Evolutionary conservation across 257 asterid genomes (phyloP), one percentile per base, ranked within the genome.

Genomic region (Capsicum chinense): DNA sequence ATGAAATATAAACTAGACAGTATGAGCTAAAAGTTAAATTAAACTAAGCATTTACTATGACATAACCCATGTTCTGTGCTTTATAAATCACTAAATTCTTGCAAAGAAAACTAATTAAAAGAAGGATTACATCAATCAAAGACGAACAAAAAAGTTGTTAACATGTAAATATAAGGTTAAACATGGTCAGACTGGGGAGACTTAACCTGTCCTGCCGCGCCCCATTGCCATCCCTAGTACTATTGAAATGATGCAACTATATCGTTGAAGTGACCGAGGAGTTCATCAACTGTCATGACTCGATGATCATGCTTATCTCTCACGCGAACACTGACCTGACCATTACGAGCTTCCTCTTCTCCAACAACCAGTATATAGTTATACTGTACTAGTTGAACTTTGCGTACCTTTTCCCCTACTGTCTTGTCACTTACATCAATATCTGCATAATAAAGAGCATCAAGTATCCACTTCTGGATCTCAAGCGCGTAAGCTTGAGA

Each of bases 301-400:
- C 68, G 67, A 35, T 88, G 86, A 11, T 87, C 92, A n/a, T 87
- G 85, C 10, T 76, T 81, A 86, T 93, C 99, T 81, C 98, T 89
- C 33, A 92, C 92, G 26, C 99, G 91, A 71, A 94, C 95, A 19
- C 92, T 92, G 26, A 96, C 98, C 97, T 94, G 89, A 85, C 94
- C 94, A 7, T 91, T 90, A 56, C 87, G 92, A 33, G 90, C 92
- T 92, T 97, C 98, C 79, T 91, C 92, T 92, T 97, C 99, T 5
- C 98, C 99, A 79, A 97, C 98, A 8, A 97, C 98, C 86, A 97
- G 84, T 71, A 95, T 93, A 86, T 91, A 95, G 92, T 95, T 95
- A 95, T 92, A 95, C 60, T 97, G 97, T 0, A 97, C 93, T 87
- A 93, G 5, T 83, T 97, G 98, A 88, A 97, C 98, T 90, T 97